phyloP scores from a whole-genome alignment of 202 grass and related monocot genomes.

The Carex arenaria region DNA sequence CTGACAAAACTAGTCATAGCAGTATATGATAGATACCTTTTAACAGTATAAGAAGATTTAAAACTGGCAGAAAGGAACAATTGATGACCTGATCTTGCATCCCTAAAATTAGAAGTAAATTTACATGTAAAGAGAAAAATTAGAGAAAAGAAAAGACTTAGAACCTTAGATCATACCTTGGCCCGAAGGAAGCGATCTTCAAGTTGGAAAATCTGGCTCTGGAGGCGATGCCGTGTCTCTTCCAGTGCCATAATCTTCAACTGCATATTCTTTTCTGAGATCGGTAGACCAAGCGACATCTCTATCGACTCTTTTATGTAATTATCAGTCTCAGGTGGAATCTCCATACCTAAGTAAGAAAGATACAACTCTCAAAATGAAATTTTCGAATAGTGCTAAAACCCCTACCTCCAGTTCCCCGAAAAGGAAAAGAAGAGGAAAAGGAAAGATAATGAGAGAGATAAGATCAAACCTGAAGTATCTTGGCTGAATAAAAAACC shows the following conservation, averaged over 20 bases:
- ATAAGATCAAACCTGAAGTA: neutral
- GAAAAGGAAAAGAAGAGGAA: neutral
- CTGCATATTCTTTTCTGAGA: constrained; percentile 24
- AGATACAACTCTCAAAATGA: neutral
- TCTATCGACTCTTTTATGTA: constrained; percentile 38
- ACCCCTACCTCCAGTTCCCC: neutral
- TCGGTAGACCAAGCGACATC: constrained; percentile 28
- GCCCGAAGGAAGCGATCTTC: constrained; percentile 26
- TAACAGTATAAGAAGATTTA: neutral
- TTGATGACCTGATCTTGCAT: neutral
- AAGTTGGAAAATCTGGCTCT: constrained; percentile 30
- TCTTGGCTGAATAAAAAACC: neutral
- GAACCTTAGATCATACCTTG: neutral
- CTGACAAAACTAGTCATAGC: neutral
- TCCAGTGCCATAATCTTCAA: constrained; percentile 28
- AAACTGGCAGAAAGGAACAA: neutral
- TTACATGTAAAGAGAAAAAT: neutral
- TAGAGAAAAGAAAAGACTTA: neutral
- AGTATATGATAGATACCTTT: neutral
- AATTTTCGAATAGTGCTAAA: neutral
- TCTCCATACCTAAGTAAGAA: constrained; percentile 18
- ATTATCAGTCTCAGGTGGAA: constrained; percentile 18
- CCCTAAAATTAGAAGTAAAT: neutral
- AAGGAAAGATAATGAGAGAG: neutral
- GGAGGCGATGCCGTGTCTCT: constrained; percentile 28